Base-by-base conservation (phyloP, 306 rosid species). In the Argentina anserina region DNA sequence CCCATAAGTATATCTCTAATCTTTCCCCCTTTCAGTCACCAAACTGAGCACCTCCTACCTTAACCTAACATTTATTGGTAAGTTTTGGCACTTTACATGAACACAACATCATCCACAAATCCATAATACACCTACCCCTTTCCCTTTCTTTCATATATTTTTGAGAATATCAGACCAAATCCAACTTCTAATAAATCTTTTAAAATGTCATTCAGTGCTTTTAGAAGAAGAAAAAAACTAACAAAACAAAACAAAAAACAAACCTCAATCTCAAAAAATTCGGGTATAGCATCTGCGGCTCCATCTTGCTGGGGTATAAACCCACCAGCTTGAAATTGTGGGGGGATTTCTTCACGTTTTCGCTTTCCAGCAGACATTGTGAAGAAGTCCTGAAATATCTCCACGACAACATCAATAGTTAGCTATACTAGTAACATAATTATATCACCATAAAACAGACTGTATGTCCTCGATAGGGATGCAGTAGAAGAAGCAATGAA, bases 221-320 rank as follows among this genome's bases (percentile, higher is more conserved):
- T 36, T 28, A n/a, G n/a, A 37, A 36, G n/a, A n/a, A n/a, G n/a
- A n/a, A n/a, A n/a, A n/a, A n/a, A n/a, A n/a, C n/a, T n/a, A n/a
- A n/a, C n/a, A n/a, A n/a, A n/a, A n/a, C n/a, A n/a, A n/a, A n/a
- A 62, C 14, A 36, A 20, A 62, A 61, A 61, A 62, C 67, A 62
- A 64, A 90, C 99, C 97, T 95, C 99, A 76, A 87, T 83, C 85
- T 95, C 90, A 79, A 92, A 90, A 78, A 65, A 68, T 60, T 78
- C 82, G 34, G 87, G 72, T 4, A 81, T 46, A 31, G 79, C 78
- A 86, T 90, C 99, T 78, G 93, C 96, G 68, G 97, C 93, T 78
- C 99, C 99, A 86, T 95, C 99, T 87, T 95, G 99, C 86, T 95
- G 99, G 21, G 99, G 99, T 68, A 92, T 79, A 84, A 84, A 90